Base-by-base conservation (phyloP, 768 basidiomycete genomes). In the Lentinula detonsa region DNA sequence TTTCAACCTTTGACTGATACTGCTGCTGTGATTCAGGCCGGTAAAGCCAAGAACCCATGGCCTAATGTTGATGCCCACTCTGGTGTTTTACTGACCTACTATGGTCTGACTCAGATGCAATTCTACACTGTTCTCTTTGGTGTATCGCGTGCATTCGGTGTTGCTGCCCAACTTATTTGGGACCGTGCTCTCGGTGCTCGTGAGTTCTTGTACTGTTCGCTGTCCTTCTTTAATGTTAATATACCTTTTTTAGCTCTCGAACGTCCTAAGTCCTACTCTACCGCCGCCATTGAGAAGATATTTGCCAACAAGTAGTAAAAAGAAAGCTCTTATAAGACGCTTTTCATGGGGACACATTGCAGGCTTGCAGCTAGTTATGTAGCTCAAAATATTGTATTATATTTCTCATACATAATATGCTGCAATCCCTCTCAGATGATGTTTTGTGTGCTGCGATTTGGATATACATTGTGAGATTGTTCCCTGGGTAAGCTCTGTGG, bases 51-150 rank as follows among this genome's bases (percentile, higher is more conserved):
- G 83, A 93, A 93, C 79, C 91, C 91, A 1, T 93, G 90, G 90
- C 95, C 95, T 49, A 98, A 98, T 73, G 95, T 98, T 60, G 95
- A 98, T 73, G 93, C 95, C 54, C 95, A 96, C 79, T 98, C 96
- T 15, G 94, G 93, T 75, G 91, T 85, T 57, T 84, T 95, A 50
- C 77, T 95, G 21, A 88, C 89, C 33, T 79, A 95, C 76, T 95
- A 94, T 69, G 93, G 93, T 53, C 77, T 96, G 59, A 84, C 81
- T 64, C 86, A 95, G 75, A 94, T 95, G 89, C 85, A 93, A 71
- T 98, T 91, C 82, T 98, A 98, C 79, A 98, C 95, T 66, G 96
- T 98, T 60, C 81, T 97, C 62, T 97, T 97, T 74, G 95, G 94
- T 79, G 91, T 97, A 7, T 95, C 93, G n/a, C 90, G 93, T 71